Conservation (phyloP, 2,329 filamentous ascomycete genomes). For the Xylariaceae sp. region DNA sequence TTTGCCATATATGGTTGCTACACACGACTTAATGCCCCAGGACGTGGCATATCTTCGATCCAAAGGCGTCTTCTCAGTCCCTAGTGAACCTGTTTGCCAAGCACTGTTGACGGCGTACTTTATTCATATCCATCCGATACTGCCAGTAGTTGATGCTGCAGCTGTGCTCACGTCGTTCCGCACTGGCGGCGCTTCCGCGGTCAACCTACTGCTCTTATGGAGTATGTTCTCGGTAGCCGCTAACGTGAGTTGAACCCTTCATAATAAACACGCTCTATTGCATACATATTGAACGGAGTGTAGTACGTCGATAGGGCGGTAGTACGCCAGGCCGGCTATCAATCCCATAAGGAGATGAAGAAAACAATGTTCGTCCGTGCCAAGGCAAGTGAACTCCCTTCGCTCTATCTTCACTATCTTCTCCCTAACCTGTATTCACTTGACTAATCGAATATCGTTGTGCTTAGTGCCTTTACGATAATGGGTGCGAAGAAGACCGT, state of each 20-base stretch:
- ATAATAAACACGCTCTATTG: not conserved
- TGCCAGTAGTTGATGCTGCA: slow-evolving; percentile 44
- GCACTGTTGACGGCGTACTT: slow-evolving; percentile 45
- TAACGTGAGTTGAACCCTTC: slow-evolving; percentile 35
- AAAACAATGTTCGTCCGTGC: slow-evolving; percentile 23
- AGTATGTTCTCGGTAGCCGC: slow-evolving; percentile 46
- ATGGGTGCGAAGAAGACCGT: slow-evolving; percentile 22
- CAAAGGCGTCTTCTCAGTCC: slow-evolving; percentile 45
- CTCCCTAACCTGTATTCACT: not conserved
- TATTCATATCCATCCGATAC: slow-evolving; percentile 45
- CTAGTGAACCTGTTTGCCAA: slow-evolving; percentile 38
- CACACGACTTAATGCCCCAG: slow-evolving; percentile 32
- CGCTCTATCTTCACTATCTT: not conserved
- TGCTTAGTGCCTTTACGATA: slow-evolving; percentile 20
- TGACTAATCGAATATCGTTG: not conserved
- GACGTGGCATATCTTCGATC: slow-evolving; percentile 38
- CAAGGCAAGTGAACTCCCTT: slow-evolving; percentile 11
- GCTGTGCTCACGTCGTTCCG: slow-evolving; percentile 39
- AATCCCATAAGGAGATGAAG: slow-evolving; percentile 27
- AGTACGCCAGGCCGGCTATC: slow-evolving; percentile 23
- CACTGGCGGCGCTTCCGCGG: slow-evolving; percentile 35
- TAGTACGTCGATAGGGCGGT: slow-evolving; percentile 21
- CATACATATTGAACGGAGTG: not conserved
- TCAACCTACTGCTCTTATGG: slow-evolving; percentile 47
- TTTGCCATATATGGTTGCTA: slow-evolving; percentile 30